Evolutionary conservation across 2,329 filamentous ascomycete genomes (phyloP), one percentile per base, ranked within the genome.

Genomic region (Nannizzia gypsea): DNA sequence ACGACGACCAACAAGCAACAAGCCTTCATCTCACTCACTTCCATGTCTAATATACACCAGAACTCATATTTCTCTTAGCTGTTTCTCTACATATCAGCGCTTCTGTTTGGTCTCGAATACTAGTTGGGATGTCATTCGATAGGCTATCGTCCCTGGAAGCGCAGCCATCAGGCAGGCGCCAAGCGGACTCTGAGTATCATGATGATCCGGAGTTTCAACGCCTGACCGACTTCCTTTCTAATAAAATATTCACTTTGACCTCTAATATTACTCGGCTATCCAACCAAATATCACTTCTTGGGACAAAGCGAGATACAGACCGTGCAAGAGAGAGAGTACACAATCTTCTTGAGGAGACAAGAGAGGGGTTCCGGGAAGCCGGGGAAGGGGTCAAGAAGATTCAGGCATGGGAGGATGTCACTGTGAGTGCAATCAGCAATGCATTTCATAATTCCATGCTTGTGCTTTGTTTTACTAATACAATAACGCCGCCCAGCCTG

Each of bases 321-420:
- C 84, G 91, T 57, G 86, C 96, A 63, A 85, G 92, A 57, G 93
- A 99, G 76, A 82, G 93, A 66, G 90, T 99, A 26, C 89, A 93
- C 71, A 87, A 88, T 67, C 79, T 91, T 8, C 82, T 96, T 59
- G 89, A 95, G 65, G 90, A 96, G 76, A 90, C 90, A 34, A 85
- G 89, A 60, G 83, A 86, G 60, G 83, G 87, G 60, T 97, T 96
- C 79, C 91, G 92, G 74, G 88, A 93, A 60, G 88, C 95, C 62
- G 93, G 90, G 65, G 91, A 97, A 69, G 90, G 90, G 4, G 81
- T 99, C 65, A 97, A 97, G 84, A 90, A 87, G 74, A 83, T 96
- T 54, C 88, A 95, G 72, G 82, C 82, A 44, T 97, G 83, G 90
- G 89, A 85, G 70, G 90, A 92, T 69, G 84, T 90, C 57, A 89